Evolutionary conservation across 352 stramenopile species (phyloP).

Genomic region (Pythium aphanidermatum): DNA sequence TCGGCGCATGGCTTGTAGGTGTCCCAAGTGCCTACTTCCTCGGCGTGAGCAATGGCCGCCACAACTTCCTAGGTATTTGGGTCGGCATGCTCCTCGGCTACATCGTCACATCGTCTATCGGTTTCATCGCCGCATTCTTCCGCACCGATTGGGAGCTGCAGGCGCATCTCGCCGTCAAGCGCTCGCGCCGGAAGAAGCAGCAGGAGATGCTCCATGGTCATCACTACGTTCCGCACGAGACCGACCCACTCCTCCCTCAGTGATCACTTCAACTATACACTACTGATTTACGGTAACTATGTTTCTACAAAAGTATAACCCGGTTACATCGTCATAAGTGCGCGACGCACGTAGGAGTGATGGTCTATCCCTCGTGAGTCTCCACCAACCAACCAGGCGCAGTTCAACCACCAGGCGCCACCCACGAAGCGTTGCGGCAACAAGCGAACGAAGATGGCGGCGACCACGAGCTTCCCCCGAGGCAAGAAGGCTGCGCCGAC

Average conservation of each 20-base stretch:
- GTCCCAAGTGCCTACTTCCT: conserved; percentile 71
- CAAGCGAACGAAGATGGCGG: conserved; percentile 41
- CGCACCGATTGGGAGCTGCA: conserved; percentile 56
- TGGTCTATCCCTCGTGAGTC: background rate
- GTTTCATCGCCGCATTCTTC: conserved; percentile 51
- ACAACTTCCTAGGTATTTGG: conserved; percentile 65
- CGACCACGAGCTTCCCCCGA: conserved; percentile 50
- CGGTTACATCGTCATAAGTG: no score
- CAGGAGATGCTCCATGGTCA: background rate
- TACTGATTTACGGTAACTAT: background rate
- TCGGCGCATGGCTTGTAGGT: conserved; percentile 67
- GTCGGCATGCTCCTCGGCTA: conserved; percentile 69
- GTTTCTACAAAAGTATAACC: no score
- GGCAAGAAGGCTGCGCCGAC: conserved; percentile 37
- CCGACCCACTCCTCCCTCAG: conserved; percentile 13
- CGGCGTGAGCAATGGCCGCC: conserved; percentile 27
- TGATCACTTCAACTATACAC: background rate
- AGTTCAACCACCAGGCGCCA: background rate
- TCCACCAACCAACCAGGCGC: conserved; percentile 8
- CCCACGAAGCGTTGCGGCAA: conserved; percentile 20
- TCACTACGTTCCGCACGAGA: conserved; percentile 4
- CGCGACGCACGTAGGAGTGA: no score
- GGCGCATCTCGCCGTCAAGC: conserved; percentile 39
- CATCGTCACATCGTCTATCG: conserved; percentile 59
- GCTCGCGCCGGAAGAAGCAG: conserved; percentile 27